Evolutionary conservation across 306 rosid genomes (phyloP).

Genomic region (Cucurbita argyrosperma): DNA sequence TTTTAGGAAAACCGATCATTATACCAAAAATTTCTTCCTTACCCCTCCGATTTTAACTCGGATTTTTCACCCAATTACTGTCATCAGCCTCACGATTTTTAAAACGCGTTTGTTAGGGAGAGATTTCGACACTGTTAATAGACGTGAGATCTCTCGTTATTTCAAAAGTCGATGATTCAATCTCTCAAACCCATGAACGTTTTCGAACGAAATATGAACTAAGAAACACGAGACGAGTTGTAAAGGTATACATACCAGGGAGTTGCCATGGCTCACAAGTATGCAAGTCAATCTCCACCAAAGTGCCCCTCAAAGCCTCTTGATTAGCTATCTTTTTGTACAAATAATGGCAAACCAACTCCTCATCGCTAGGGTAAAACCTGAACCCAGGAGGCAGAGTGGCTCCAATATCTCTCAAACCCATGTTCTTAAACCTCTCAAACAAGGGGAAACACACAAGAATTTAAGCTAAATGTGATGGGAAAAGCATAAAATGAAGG

Average conservation of each 20-base stretch:
- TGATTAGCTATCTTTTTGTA: neutral
- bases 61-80: no score
- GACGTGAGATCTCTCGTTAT: no score
- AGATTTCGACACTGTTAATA: no score
- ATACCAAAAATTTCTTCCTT: no score
- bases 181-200: no score
- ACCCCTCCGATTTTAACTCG: no score
- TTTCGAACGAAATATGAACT: no score
- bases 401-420: constrained; percentile 1
- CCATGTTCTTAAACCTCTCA: neutral
- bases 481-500: neutral
- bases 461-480: neutral
- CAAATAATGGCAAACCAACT: neutral
- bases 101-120: no score
- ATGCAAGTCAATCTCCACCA: neutral
- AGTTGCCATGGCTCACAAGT: constrained; percentile 3
- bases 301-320: neutral
- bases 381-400: constrained; percentile 1
- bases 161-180: no score
- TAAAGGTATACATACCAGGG: neutral
- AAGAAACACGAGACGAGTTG: no score
- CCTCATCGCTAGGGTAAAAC: neutral
- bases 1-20: neutral
- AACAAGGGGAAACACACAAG: neutral
- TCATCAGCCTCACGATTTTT: no score